Percentiles rank a stretch among this genome's conserved stretches.
phyloP scores from a whole-genome alignment of 495 filamentous ascomycete species.

The Hapsidospora chrysogenum region DNA sequence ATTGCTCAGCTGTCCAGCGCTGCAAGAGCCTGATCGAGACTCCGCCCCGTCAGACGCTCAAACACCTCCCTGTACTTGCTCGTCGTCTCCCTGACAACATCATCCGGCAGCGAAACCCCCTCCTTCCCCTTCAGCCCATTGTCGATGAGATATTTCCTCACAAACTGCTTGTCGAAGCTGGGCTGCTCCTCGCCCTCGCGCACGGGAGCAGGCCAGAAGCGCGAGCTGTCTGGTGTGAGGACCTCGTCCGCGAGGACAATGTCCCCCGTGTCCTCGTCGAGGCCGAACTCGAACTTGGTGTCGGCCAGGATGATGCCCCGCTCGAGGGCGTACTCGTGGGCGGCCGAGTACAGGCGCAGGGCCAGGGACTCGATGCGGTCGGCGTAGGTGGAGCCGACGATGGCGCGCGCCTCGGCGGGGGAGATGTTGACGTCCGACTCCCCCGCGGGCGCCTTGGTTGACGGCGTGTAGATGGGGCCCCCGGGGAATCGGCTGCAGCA shows the following conservation, averaged over 20 bases:
- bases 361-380: slow-evolving; percentile 54
- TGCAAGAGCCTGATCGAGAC: slow-evolving; percentile 21
- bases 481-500: slow-evolving; percentile 55
- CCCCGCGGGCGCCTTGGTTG: slow-evolving; percentile 76
- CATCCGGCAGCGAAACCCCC: slow-evolving; percentile 51
- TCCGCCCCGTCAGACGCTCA: slow-evolving; percentile 21
- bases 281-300: slow-evolving; percentile 40
- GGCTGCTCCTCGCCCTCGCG: slow-evolving; percentile 55
- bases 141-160: slow-evolving; percentile 70
- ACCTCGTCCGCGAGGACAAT: slow-evolving; percentile 87
- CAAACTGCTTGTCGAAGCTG: slow-evolving; percentile 80
- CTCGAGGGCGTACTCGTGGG: slow-evolving; percentile 54
- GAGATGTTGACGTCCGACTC: slow-evolving; percentile 85
- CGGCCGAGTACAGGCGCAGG: slow-evolving; percentile 55
- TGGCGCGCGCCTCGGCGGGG: slow-evolving; percentile 42
- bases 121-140: slow-evolving; percentile 55
- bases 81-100: slow-evolving; percentile 44
- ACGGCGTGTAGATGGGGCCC: slow-evolving; percentile 49
- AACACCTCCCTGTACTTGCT: slow-evolving; percentile 31
- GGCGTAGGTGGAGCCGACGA: slow-evolving; percentile 66
- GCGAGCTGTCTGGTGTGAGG: slow-evolving; percentile 65
- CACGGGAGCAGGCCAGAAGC: slow-evolving; percentile 69
- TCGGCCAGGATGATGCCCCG: slow-evolving; percentile 79
- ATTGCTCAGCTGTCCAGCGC: too few species aligned
- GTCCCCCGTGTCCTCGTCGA: slow-evolving; percentile 57